phyloP scores from a whole-genome alignment of 768 basidiomycete genomes.

The Cyclocybe aegerita region DNA sequence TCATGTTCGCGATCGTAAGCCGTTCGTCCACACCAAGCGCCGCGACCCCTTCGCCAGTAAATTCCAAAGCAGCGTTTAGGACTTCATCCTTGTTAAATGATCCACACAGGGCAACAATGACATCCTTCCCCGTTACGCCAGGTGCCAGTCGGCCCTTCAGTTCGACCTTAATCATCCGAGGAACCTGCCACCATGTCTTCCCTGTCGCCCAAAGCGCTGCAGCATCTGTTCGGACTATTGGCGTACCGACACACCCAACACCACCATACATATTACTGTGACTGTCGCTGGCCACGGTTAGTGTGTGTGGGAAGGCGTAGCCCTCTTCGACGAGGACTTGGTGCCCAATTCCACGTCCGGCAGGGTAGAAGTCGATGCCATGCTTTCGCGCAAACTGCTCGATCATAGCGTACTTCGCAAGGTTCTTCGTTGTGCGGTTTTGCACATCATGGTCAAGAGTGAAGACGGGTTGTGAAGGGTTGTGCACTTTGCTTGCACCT shows the following conservation, averaged over 20 bases:
- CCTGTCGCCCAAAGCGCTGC: slow-evolving; percentile 98
- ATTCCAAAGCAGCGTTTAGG: slow-evolving; percentile 95
- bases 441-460: slow-evolving; percentile 99
- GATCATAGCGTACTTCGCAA: slow-evolving; percentile 89
- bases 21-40: slow-evolving; percentile 86
- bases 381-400: slow-evolving; percentile 87
- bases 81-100: slow-evolving; percentile 97
- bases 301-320: slow-evolving; percentile 93
- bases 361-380: slow-evolving; percentile 92
- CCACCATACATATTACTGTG: slow-evolving; percentile 99
- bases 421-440: slow-evolving; percentile 88
- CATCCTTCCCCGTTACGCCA: slow-evolving; percentile 97
- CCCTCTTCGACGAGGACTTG: slow-evolving; percentile 98
- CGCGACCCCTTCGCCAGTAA: slow-evolving; percentile 84
- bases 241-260: slow-evolving; percentile 95
- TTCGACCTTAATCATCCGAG: slow-evolving; percentile 94
- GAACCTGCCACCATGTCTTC: slow-evolving; percentile 99
- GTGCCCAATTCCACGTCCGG: slow-evolving; percentile 96
- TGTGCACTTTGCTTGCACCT: slow-evolving; percentile 80
- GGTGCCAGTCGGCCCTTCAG: slow-evolving; percentile 76
- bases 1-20: slow-evolving; percentile 98
- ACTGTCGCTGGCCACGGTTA: slow-evolving; percentile 95
- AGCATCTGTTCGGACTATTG: slow-evolving; percentile 94
- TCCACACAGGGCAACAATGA: slow-evolving; percentile 95
- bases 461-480: slow-evolving; percentile 87